Evolutionary conservation across 2,329 filamentous ascomycete species (phyloP).

Genomic region (Daldinia sp.): DNA sequence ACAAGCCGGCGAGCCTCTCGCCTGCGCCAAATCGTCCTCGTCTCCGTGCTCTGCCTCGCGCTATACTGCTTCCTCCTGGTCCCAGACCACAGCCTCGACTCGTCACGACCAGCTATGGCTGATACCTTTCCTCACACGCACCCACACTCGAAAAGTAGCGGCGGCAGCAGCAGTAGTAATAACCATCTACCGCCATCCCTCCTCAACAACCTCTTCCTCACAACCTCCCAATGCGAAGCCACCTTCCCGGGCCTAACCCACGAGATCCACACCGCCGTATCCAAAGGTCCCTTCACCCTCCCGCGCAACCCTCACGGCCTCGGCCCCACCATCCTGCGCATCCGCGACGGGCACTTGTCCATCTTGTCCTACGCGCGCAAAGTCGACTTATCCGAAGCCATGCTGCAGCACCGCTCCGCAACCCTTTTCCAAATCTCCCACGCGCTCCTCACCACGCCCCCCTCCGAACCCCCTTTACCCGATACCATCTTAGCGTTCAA

Average conservation of each 20-base stretch:
- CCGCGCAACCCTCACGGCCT: slow-evolving; percentile 51
- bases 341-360: slow-evolving; percentile 59
- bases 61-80: slow-evolving; percentile 48
- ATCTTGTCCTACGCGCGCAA: slow-evolving; percentile 59
- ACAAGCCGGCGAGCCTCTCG: slow-evolving; percentile 39
- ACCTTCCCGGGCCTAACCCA: slow-evolving; percentile 61
- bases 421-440: slow-evolving; percentile 66
- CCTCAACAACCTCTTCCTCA: slow-evolving; percentile 56
- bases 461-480: slow-evolving; percentile 54
- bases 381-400: slow-evolving; percentile 58
- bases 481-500: slow-evolving; percentile 66
- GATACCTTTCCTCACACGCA: slow-evolving; percentile 31
- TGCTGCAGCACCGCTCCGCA: slow-evolving; percentile 63
- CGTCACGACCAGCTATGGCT: slow-evolving; percentile 26
- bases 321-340: slow-evolving; percentile 59
- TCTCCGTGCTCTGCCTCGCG: slow-evolving; percentile 47
- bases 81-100: slow-evolving; percentile 43
- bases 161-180: too few relatives aligned
- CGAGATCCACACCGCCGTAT: slow-evolving; percentile 60
- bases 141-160: background rate
- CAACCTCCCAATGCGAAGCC: slow-evolving; percentile 57
- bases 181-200: slow-evolving; percentile 30
- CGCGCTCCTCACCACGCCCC: slow-evolving; percentile 63
- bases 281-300: slow-evolving; percentile 59
- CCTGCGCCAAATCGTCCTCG: slow-evolving; percentile 47